Conservation (phyloP, 2,329 filamentous ascomycete genomes). For the Fusarium fracticaudum region DNA sequence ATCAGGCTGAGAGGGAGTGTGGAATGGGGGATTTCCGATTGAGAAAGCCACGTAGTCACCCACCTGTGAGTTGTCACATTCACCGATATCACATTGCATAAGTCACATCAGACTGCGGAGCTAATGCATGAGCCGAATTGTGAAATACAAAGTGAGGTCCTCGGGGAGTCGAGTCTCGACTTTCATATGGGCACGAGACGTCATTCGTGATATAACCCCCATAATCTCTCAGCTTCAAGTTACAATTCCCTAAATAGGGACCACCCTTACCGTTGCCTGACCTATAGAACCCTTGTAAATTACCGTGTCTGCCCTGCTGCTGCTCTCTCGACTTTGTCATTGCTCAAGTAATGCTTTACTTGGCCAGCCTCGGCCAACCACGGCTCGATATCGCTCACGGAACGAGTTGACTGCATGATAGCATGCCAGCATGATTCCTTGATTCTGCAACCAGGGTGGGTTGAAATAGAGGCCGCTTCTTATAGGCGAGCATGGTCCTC, state of each 20-base stretch:
- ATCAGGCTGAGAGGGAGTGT: constrained; percentile 3
- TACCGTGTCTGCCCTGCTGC: neutral
- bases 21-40: neutral
- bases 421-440: neutral
- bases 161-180: neutral
- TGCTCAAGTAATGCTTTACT: neutral
- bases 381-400: neutral
- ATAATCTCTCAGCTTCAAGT: neutral
- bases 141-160: constrained; percentile 3
- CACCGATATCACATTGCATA: constrained; percentile 5
- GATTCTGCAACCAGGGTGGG: neutral
- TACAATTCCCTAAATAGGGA: neutral
- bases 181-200: neutral
- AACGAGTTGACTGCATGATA: neutral
- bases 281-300: neutral
- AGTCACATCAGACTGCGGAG: neutral
- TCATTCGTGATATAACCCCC: neutral
- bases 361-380: neutral
- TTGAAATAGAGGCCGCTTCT: neutral
- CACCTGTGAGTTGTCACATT: constrained; percentile 6
- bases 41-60: constrained; percentile 14
- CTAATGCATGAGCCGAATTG: neutral
- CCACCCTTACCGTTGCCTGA: neutral
- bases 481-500: neutral
- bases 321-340: neutral